Base-by-base conservation (phyloP, 768 basidiomycete species). In the Phaeotremella fagi region DNA sequence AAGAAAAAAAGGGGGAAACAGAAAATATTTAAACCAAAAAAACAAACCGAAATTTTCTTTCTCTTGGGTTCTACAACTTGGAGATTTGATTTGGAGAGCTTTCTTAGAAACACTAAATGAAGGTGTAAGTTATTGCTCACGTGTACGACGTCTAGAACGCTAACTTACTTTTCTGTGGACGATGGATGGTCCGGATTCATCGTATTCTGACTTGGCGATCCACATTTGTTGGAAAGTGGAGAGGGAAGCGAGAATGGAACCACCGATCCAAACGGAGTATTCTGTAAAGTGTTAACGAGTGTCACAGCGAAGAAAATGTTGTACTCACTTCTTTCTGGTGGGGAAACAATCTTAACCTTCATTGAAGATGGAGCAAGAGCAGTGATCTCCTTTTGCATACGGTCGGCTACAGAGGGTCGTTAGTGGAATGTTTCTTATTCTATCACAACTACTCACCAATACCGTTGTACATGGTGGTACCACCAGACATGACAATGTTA, bases 171-270 rank as follows among this genome's bases (percentile, higher is more conserved):
- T 74, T 44, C 73, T 57, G 71, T 74, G 73, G 50, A 74, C 77
- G 55, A 78, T 78, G 49, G 73, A 73, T 48, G 76, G 75, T 54
- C 75, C 75, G 22, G 55, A 56, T 64, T 74, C 89, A 74, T 90
- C 89, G 77, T 90, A 91, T 78, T 91, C 90, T 70, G 60, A 57
- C 64, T 72, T 69, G 47, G 61, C 64, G 64, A 86, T 86, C 90
- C 91, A 95, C 77, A 92, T 78, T 74, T 90, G 91, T 80, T 94
- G 90, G 90, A 94, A 94, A 64, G 90, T 92, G 71, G 83, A 86
- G 45, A 95, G 82, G 27, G 88, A 90, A 41, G 90, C 90, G 54
- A 78, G 69, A 64, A 77, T 76, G 61, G 74, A 77, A 64, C 75
- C 77, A 73, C 77, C 76, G 65, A 90, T 90, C 88, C 91, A 95